Evolutionary conservation across 352 stramenopile genomes (phyloP).

Genomic region (Globisporangium acanthophoron): DNA sequence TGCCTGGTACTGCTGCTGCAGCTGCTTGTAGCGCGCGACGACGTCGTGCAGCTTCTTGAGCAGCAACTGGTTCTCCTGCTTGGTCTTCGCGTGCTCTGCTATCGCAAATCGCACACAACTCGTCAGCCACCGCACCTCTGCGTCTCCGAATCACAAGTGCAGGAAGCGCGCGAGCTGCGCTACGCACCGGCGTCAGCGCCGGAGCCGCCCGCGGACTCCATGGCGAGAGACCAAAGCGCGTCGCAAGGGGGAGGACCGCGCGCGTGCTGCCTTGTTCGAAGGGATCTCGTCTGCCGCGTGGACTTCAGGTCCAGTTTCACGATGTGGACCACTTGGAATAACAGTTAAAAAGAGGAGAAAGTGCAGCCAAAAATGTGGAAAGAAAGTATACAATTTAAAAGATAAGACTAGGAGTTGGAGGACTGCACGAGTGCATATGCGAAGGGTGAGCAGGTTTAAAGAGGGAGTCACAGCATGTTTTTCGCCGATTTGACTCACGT

Average conservation of each 20-base stretch:
- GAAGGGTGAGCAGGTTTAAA: no score
- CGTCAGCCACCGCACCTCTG: neutral
- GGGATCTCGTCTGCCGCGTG: no score
- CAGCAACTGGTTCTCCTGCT: slow-evolving; percentile 53
- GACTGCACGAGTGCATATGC: no score
- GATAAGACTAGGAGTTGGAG: no score
- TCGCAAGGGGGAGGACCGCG: no score
- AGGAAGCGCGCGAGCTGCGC: neutral
- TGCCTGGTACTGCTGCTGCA: slow-evolving; percentile 45
- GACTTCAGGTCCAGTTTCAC: no score
- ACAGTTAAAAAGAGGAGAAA: neutral
- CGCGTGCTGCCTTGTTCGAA: no score
- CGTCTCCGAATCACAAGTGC: neutral
- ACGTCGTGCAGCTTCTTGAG: slow-evolving; percentile 53
- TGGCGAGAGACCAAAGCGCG: slow-evolving; percentile 4
- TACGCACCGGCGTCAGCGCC: slow-evolving; percentile 2
- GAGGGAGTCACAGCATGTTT: no score
- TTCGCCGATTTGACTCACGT: no score
- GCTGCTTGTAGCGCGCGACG: slow-evolving; percentile 39
- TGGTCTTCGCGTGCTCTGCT: slow-evolving; percentile 28
- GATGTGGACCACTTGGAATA: neutral
- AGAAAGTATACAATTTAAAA: neutral
- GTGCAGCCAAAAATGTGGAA: neutral
- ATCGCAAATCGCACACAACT: neutral
- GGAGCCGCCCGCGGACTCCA: neutral